Evolutionary conservation across 768 basidiomycete species (phyloP), one percentile per base, ranked within the genome.

Genomic region (Leccinum subgranulosum): DNA sequence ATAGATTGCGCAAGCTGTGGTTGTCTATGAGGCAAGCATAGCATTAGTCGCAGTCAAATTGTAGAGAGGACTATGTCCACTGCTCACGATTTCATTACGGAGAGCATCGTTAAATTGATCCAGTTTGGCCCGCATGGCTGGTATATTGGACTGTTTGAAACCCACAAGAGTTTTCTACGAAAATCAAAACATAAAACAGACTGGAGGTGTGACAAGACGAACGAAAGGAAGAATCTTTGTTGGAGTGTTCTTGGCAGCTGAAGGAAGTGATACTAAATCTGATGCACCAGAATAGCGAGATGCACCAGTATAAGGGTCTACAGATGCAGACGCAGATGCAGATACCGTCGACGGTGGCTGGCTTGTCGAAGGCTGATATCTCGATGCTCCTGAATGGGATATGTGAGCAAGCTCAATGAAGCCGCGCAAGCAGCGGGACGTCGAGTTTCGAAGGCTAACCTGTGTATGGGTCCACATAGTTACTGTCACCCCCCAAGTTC

Each of bases 401-500:
- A 29, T 43, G 53, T 23, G 6, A 6, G 12, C 39, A 31, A 23
- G 23, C 34, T 27, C 8, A 34, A 49, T 45, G 25, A 25, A 49
- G 9, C 21, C 31, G 19, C 9, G 21, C 27, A 8, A 36, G 29
- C 7, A 52, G 21, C 3, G 2, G 51, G 10, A 23, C 50, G 55
- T 31, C 8, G 14, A n/a, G 39, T 3, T 10, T 10, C 39, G 15
- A 15, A 39, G 31, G 49, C 70, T 59, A 69, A 82, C 95, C 96
- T 59, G 96, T 98, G 72, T 82, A 98, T 6, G 96, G 96, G 69
- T 98, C 96, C 21, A 86, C 82, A 67, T 81, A 92, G 49, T 85
- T 81, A 46, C 70, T 76, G n/a, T 77, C 75, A 3, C 76, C 68
- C 41, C 88, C 87, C 10, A 98, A 74, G 53, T 79, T 86, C 21